Conservation (phyloP, 345 rosid genomes). For the Microcos paniculata region DNA sequence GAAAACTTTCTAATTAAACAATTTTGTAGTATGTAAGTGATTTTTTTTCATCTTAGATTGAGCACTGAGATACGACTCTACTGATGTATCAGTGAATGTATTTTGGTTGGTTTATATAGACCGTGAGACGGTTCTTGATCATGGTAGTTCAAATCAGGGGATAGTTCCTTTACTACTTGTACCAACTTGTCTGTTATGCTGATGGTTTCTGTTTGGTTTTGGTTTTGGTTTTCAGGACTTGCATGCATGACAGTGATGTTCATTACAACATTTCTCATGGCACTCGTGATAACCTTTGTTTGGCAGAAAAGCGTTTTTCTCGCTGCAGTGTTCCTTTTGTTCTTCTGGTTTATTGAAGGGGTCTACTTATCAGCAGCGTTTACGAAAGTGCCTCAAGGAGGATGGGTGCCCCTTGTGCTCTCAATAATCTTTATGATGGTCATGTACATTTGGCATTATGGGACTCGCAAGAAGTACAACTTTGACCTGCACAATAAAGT, state of each 20-base stretch:
- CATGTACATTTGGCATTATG: slow-evolving; percentile 95
- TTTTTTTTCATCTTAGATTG: background rate
- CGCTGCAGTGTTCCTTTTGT: slow-evolving; percentile 57
- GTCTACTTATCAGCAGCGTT: slow-evolving; percentile 83
- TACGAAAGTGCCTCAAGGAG: slow-evolving; percentile 79
- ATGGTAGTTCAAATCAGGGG: background rate
- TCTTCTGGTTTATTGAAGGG: slow-evolving; percentile 77
- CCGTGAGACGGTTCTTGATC: background rate
- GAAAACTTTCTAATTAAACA: background rate
- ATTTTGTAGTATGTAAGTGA: background rate
- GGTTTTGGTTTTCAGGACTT: slow-evolving; percentile 57
- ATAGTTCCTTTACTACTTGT: background rate
- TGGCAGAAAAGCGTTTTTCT: slow-evolving; percentile 66
- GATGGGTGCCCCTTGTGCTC: slow-evolving; percentile 87
- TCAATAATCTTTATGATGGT: slow-evolving; percentile 60
- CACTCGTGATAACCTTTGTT: slow-evolving; percentile 72
- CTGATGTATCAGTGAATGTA: background rate
- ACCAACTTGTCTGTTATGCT: background rate
- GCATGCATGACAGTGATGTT: slow-evolving; percentile 88
- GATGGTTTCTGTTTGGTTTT: slow-evolving; percentile 13
- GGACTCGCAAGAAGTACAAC: slow-evolving; percentile 85
- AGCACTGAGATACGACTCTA: background rate
- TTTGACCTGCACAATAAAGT: slow-evolving; percentile 95
- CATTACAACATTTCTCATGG: slow-evolving; percentile 87
- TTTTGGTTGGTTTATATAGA: background rate